These are phyloP conservation scores for Rubroboletus satanas DNA, from an alignment of 768 basidiomycete genomes.

Conservation along the genomic window DNA sequence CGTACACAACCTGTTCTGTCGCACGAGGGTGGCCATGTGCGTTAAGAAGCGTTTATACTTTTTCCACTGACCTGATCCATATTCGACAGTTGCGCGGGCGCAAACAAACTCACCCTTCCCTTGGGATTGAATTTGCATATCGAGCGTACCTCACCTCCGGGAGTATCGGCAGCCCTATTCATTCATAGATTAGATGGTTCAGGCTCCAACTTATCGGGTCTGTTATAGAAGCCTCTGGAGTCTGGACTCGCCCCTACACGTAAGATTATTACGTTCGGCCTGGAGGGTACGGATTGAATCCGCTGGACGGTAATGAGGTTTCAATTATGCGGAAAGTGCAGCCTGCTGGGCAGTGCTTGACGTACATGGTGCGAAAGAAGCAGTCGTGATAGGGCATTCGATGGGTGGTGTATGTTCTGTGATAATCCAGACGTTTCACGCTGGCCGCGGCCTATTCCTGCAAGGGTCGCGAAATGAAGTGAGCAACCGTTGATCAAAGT, in stretches of 20 bases:
- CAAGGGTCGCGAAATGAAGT: not conserved
- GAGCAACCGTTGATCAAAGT: not conserved
- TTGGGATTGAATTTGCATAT: conserved; percentile 6
- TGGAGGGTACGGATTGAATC: conserved; percentile 7
- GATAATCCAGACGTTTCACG: not conserved
- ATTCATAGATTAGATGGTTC: conserved; percentile 4
- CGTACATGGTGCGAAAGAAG: conserved; percentile 3
- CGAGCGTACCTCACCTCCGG: not conserved
- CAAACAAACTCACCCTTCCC: conserved; percentile 1
- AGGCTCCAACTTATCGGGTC: conserved; percentile 4
- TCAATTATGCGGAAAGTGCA: conserved; percentile 10
- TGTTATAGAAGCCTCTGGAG: conserved; percentile 8
- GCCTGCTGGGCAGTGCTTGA: conserved; percentile 6
- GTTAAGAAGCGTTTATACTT: not conserved
- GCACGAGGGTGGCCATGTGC: not conserved
- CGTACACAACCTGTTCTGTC: not conserved
- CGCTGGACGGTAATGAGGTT: conserved; percentile 13
- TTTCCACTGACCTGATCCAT: not conserved
- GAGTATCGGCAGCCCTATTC: not conserved
- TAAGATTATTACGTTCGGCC: conserved; percentile 15
- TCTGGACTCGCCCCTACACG: conserved; percentile 6
- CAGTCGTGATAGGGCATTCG: conserved; percentile 4
- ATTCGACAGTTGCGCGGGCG: conserved; percentile 3
- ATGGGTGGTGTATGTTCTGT: conserved; percentile 5
- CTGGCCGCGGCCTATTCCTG: not conserved